Base-by-base conservation (phyloP, 345 rosid genomes). In the Salix purpurea region DNA sequence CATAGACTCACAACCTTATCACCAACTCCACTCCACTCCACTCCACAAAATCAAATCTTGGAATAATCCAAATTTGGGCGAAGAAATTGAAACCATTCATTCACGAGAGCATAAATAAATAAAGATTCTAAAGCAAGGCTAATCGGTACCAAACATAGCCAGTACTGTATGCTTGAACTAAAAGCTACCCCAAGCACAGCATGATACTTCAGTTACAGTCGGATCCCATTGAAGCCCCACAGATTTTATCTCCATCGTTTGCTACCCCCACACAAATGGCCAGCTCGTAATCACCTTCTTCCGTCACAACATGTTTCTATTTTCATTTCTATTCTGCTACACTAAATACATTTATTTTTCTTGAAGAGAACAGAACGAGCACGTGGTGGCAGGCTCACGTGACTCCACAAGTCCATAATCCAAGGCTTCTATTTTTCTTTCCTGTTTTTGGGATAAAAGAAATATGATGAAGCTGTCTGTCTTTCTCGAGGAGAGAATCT, bases 381-480 rank as follows among this genome's bases (percentile, higher is more conserved):
- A 73, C 71, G 78, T 76, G 69, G 46, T 40, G n/a, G 58, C 37
- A 24, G 26, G 68, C 37, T 52, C 32, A n/a, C 7, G 23, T 65
- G 32, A 71, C 73, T 65, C 86, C 87, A 69, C 32, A 30, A 30
- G 32, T 30, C 32, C 32, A 30, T 65, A 32, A 32, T 32, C 34
- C 71, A 84, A 82, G 34, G 34, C 81, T 74, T 72, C 16, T 34
- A 4, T 85, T 74, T 85, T 80, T 83, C 79, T 78, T 36, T 56
- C 40, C 26, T 54, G 66, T 71, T 32, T n/a, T 58, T 16, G 65
- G 14, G 15, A 66, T n/a, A 54, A 19, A 52, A 4, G 15, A 46
- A 46, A 15, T 71, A 34, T 0, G 48, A 72, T 40, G 75, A 66
- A 42, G 76, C 32, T 77, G 24, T 52, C 72, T 10, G 69, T 46